phyloP scores from a whole-genome alignment of 495 filamentous ascomycete species.

The Talaromyces liani region DNA sequence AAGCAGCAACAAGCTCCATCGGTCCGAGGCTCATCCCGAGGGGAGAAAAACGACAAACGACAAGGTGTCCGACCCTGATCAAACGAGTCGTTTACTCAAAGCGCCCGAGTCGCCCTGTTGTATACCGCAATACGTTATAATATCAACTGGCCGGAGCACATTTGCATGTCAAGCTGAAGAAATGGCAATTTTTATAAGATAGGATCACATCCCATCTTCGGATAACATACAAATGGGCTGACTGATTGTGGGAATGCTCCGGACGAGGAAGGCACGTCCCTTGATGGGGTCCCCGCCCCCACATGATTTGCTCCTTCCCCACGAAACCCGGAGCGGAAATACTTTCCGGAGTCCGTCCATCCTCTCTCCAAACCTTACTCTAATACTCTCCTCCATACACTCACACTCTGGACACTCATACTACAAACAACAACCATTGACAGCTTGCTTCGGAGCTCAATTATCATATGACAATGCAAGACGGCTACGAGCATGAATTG shows the following conservation, averaged over 20 bases:
- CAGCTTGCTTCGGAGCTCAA: neutral
- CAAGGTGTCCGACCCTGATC: neutral
- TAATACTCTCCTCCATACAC: neutral
- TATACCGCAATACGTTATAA: neutral
- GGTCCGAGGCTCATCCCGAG: neutral
- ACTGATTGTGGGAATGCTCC: neutral
- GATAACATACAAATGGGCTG: neutral
- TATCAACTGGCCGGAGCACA: neutral
- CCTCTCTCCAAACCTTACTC: neutral
- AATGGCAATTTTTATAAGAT: neutral
- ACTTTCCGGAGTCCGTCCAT: too few relatives aligned
- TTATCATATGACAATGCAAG: neutral
- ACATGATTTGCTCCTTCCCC: too few relatives aligned
- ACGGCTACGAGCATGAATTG: neutral
- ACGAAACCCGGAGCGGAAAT: too few relatives aligned
- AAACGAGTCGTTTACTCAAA: neutral
- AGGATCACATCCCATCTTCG: neutral
- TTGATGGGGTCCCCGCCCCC: too few relatives aligned
- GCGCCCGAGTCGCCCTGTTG: neutral
- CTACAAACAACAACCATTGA: neutral
- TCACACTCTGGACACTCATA: neutral
- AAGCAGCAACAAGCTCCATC: neutral
- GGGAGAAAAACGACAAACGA: neutral
- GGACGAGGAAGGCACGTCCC: neutral
- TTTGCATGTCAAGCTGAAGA: neutral